phyloP scores from a whole-genome alignment of 2,329 filamentous ascomycete species.

The Cephalotrichum gorgonifer region DNA sequence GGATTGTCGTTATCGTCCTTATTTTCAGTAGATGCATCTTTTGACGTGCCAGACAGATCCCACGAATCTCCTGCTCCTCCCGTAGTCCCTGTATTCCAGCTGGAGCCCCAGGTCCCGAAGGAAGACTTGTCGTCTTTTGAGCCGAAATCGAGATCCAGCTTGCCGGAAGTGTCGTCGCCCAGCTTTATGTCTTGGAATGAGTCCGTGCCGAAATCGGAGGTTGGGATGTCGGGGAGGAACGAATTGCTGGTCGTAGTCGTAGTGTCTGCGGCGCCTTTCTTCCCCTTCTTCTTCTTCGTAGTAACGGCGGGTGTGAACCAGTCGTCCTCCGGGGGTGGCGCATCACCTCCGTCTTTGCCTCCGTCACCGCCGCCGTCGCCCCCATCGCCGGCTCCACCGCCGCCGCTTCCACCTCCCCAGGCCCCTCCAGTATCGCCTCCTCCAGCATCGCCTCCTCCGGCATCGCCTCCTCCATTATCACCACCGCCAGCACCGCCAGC shows the following conservation, averaged over 20 bases:
- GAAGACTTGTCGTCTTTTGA: conserved; percentile 29
- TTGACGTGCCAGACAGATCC: conserved; percentile 26
- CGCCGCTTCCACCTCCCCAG: conserved; percentile 6
- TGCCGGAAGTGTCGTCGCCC: conserved; percentile 45
- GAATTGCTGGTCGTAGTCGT: conserved; percentile 14
- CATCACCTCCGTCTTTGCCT: conserved; percentile 4
- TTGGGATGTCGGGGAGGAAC: conserved; percentile 11
- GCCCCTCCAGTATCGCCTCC: conserved; percentile 20
- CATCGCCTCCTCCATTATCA: conserved; percentile 12
- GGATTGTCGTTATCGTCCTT: conserved; percentile 34
- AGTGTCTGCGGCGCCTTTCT: conserved; percentile 28
- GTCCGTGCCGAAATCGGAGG: conserved; percentile 33
- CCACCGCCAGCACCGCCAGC: conserved; percentile 17
- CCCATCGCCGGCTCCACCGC: background rate
- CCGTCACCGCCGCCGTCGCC: conserved; percentile 13
- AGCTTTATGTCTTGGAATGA: conserved; percentile 59
- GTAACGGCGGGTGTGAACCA: conserved; percentile 36
- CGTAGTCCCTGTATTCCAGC: conserved; percentile 42
- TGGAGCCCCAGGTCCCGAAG: conserved; percentile 50
- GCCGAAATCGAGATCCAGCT: conserved; percentile 45
- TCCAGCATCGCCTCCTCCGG: conserved; percentile 15
- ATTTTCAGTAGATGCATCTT: conserved; percentile 21
- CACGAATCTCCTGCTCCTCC: conserved; percentile 36
- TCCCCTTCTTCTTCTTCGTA: conserved; percentile 45
- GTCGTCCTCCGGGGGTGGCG: conserved; percentile 30